Conservation (phyloP, 1,284 basidiomycete genomes). For the Leccinum laetum region DNA sequence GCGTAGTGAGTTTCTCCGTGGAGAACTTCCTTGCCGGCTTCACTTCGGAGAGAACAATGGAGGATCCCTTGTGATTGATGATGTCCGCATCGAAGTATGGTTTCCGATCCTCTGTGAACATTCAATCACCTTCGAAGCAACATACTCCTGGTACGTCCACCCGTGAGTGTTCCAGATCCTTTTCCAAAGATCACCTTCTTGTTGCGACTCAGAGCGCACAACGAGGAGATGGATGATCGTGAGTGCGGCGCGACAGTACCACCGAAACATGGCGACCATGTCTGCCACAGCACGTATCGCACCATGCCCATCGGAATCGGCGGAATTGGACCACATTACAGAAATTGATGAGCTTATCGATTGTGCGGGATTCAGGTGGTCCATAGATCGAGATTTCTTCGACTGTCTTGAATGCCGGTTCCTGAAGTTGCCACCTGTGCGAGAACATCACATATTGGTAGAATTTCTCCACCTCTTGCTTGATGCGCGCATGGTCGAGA, state of each 20-base stretch:
- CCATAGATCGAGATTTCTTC: neutral
- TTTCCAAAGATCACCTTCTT: neutral
- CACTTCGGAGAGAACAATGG: too few species aligned
- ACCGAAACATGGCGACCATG: constrained; percentile 14
- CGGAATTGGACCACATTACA: constrained; percentile 2
- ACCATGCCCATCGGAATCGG: constrained; percentile 10
- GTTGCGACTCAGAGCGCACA: neutral
- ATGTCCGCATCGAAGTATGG: too few species aligned
- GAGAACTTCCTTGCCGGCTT: too few species aligned
- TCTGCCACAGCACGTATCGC: constrained; percentile 3
- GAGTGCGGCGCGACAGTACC: constrained; percentile 10
- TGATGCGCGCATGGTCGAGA: constrained; percentile 2
- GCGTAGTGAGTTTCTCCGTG: neutral
- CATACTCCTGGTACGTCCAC: constrained; percentile 16
- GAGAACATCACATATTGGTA: constrained; percentile 18
- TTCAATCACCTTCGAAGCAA: neutral
- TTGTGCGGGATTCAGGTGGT: neutral
- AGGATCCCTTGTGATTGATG: too few species aligned
- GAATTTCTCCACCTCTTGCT: constrained; percentile 3
- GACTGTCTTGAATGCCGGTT: constrained; percentile 8
- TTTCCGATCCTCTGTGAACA: constrained; percentile 7
- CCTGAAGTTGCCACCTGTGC: constrained; percentile 9
- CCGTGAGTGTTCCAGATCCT: constrained; percentile 4
- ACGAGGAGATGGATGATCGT: constrained; percentile 5
- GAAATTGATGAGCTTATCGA: constrained; percentile 4